Base-by-base conservation (phyloP, 1,284 basidiomycete species). In the Microbotryum silenes-acaulis region DNA sequence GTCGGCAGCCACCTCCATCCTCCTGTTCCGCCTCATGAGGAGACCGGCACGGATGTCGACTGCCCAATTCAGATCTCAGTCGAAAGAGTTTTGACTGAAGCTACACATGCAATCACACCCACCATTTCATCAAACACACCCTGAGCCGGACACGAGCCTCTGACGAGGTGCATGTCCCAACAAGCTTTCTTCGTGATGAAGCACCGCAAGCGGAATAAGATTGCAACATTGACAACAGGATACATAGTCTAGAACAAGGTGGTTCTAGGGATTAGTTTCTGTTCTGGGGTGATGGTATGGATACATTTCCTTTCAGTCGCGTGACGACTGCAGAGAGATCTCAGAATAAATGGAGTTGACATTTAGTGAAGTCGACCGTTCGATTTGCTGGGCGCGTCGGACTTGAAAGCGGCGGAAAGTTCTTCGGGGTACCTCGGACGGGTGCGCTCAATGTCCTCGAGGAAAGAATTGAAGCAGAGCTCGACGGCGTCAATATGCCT, bases 401-500 rank as follows among this genome's bases (percentile, higher is more conserved):
- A 16, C 42, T 33, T 44, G 50, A 37, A 10, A 54, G 53, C 16
- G 31, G 47, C 29, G 61, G 48, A 12, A 51, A 62, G 37, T 47
- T 73, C 72, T 52, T 70, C 71, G 1, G 71, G 72, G 56, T 71
- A 72, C 1, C 66, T 64, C 6, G 72, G 68, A 29, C 76, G 65
- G 2, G 75, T 74, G 20, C 58, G 59, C 65, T 76, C 75, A 46
- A 75, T 75, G 61, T 75, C 75, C 47, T 76, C 73, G 55, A 76
- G 56, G 52, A 77, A 74, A 29, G 76, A 74, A n/a, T 71, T 37
- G 64, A 74, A 75, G 52, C 59, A 66, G 77, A 81, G 81, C 70
- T 84, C 82, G 18, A 83, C 82, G 7, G 82, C 81, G 70, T 83
- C 81, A 2, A 81, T 81, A 3, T 80, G 79, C 80, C 81, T 69